A percentile compares a stretch with the other conserved stretches of the same genome.
Conservation (phyloP, 768 basidiomycete genomes). For the Pisolithus microcarpus region DNA sequence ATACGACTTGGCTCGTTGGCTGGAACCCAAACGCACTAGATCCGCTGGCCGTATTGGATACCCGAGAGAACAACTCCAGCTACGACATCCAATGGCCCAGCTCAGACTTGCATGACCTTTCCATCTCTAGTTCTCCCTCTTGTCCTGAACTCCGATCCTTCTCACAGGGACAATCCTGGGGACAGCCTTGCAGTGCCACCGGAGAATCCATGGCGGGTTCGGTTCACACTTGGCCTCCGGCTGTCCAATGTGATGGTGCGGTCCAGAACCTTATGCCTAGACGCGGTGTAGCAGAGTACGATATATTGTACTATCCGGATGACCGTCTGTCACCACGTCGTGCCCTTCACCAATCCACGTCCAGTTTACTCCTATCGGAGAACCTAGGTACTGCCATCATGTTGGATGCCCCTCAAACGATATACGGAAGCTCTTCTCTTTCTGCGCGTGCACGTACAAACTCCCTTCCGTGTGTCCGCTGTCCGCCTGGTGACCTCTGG, state of each 20-base stretch:
- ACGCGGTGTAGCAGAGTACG: constrained; percentile 3
- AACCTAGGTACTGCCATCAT: not conserved
- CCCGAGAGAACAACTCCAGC: constrained; percentile 14
- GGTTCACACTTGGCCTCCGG: constrained; percentile 20
- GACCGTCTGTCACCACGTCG: constrained; percentile 8
- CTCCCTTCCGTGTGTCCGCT: constrained; percentile 10
- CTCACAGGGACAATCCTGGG: constrained; percentile 4
- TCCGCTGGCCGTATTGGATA: constrained; percentile 18
- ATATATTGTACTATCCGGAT: constrained; percentile 7
- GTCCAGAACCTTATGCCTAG: constrained; percentile 3
- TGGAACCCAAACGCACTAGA: constrained; percentile 14
- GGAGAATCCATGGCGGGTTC: not conserved
- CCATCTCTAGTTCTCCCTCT: constrained; percentile 5
- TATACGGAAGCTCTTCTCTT: constrained; percentile 14
- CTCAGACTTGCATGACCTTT: constrained; percentile 4
- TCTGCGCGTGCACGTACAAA: constrained; percentile 10
- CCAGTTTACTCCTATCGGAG: constrained; percentile 6
- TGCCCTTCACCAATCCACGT: constrained; percentile 2
- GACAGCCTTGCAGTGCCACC: constrained; percentile 6
- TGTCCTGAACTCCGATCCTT: constrained; percentile 10
- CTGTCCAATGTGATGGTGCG: not conserved
- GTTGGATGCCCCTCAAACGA: constrained; percentile 8
- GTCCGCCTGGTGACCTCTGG: constrained; percentile 17
- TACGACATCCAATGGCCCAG: constrained; percentile 1
- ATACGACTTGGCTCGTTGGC: not conserved